Evolutionary conservation across 2,329 filamentous ascomycete species (phyloP).

Genomic region (Trichoderma atroviride): DNA sequence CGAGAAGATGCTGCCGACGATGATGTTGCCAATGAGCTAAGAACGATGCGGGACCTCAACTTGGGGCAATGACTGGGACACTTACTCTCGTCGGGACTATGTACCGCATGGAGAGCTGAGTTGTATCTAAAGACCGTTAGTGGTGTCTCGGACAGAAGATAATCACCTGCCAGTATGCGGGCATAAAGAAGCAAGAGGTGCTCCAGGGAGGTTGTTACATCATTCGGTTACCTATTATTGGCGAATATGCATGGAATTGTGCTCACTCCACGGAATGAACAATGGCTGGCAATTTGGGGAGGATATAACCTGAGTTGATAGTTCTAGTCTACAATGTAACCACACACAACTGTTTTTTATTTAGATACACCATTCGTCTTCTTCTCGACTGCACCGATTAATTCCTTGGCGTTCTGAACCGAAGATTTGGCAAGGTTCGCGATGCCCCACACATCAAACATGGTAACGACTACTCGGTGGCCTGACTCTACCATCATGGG

Average conservation of each 20-base stretch:
- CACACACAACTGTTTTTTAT: background rate
- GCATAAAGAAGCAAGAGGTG: background rate
- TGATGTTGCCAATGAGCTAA: no score
- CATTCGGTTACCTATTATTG: background rate
- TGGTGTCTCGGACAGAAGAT: background rate
- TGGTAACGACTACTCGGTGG: conserved; percentile 4
- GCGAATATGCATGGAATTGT: background rate
- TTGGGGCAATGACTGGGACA: no score
- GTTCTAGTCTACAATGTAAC: background rate
- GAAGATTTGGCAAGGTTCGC: background rate
- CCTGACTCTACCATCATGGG: conserved; percentile 13
- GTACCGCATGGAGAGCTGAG: no score
- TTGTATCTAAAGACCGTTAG: background rate
- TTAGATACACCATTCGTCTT: background rate
- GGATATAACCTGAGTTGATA: background rate
- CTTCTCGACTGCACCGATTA: background rate
- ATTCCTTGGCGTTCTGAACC: background rate
- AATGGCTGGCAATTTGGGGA: background rate
- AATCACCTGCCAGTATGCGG: background rate
- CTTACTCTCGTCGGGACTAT: no score
- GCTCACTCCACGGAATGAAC: background rate
- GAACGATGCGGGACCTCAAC: no score
- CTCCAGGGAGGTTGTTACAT: background rate
- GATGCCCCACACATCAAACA: conserved; percentile 19
- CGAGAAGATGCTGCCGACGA: no score